Evolutionary conservation across 176 grass and related monocot species (phyloP), one percentile per base, ranked within the genome.

Genomic region (Musa acuminata): DNA sequence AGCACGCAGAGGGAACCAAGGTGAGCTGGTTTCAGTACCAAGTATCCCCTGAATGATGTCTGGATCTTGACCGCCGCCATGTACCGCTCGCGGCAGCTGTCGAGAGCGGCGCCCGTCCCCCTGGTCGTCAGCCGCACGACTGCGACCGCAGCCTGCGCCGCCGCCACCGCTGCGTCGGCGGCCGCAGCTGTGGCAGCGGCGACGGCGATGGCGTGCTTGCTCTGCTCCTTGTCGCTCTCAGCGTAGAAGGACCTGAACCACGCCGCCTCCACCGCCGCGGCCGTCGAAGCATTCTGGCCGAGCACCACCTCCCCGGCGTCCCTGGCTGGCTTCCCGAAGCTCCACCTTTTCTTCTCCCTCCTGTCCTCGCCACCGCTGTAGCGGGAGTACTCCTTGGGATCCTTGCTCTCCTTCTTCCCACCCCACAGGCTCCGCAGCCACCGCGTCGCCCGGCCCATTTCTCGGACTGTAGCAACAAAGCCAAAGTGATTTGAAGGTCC

Each of bases 31-130:
- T 21, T 70, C 21, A 3, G 0, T 99, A 99, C 95, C 80, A 99
- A 83, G 82, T 89, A 93, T 14, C 95, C 90, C 80, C 80, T 93
- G 86, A 91, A 99, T 52, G 81, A 74, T 65, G 86, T 91, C 78
- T 99, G 95, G 70, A 99, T 86, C 64, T 82, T 67, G 72, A 89
- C 72, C 11, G 91, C 86, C 3, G 88, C 88, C 82, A 16, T 62
- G 26, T 27, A 27, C 19, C 65, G 52, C 20, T 16, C 11, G 0
- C 49, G 71, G 70, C 62, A 24, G 76, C 79, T 80, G 72, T 73
- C 20, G 70, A 54, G 4, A 16, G 63, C 77, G 48, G 10, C 49
- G 72, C 74, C 35, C 74, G 49, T 27, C 70, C 57, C 87, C 80
- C 17, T 74, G 82, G 27, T 85, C 76, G 77, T 89, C 66, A 12